Evolutionary conservation across 495 filamentous ascomycete genomes (phyloP).

Genomic region (Trichodelitschia bisporula): DNA sequence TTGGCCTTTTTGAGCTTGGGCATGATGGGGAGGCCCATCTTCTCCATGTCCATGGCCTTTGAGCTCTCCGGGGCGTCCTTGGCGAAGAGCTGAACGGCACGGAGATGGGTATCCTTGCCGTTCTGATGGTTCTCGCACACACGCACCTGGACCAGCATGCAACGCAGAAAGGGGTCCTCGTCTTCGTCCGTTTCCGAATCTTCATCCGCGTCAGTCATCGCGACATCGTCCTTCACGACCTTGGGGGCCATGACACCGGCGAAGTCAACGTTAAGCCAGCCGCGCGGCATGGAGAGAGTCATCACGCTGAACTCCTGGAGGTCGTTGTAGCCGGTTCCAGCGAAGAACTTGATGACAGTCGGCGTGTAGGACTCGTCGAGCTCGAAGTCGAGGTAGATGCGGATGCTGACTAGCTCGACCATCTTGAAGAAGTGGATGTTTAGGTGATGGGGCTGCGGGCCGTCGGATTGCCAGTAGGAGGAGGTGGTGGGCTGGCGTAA

Average conservation of each 20-base stretch:
- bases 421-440: constrained; percentile 89
- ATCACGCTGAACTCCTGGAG: constrained; percentile 61
- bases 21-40: no score
- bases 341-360: constrained; percentile 63
- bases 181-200: constrained; percentile 8
- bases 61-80: no score
- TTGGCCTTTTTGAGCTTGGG: no score
- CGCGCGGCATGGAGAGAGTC: constrained; percentile 52
- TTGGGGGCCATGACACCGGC: constrained; percentile 27
- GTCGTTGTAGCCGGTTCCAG: constrained; percentile 71
- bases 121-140: constrained; percentile 96
- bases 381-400: constrained; percentile 76
- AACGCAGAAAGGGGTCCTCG: constrained; percentile 33
- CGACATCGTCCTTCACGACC: constrained; percentile 3
- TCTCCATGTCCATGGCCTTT: no score
- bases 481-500: constrained; percentile 54
- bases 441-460: constrained; percentile 81
- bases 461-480: constrained; percentile 94
- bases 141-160: constrained; percentile 65
- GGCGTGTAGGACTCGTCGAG: constrained; percentile 94
- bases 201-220: neutral
- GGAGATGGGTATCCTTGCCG: constrained; percentile 92
- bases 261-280: constrained; percentile 73
- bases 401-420: constrained; percentile 57
- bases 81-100: constrained; percentile 79